Percentiles rank a stretch among this genome's conserved stretches.
Evolutionary conservation across 2,329 filamentous ascomycete species (phyloP).

Genomic region (Diatrype stigma): DNA sequence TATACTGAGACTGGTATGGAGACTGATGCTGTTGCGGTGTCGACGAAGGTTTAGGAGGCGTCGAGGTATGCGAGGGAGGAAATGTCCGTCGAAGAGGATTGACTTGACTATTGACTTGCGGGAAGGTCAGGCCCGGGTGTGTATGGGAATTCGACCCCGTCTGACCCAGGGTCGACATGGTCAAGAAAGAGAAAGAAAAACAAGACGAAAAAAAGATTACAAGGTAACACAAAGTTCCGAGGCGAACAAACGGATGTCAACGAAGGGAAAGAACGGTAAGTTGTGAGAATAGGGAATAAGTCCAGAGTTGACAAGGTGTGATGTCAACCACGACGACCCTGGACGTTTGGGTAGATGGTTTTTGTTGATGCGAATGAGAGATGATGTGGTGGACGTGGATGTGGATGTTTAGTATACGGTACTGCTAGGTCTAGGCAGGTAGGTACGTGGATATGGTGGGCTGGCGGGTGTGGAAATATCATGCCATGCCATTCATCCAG

Average conservation of each 20-base stretch:
- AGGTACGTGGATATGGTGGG: not conserved
- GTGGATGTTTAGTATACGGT: not conserved
- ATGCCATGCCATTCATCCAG: slow-evolving; percentile 24
- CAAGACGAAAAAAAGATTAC: slow-evolving; percentile 10
- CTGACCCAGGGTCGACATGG: slow-evolving; percentile 48
- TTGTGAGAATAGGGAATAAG: not conserved
- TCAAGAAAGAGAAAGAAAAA: slow-evolving; percentile 14
- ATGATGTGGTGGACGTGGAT: not conserved
- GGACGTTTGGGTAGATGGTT: slow-evolving; percentile 25
- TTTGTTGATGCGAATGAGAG: not conserved
- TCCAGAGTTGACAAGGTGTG: slow-evolving; percentile 16
- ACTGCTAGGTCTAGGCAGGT: not conserved
- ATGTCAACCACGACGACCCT: slow-evolving; percentile 24
- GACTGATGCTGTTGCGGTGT: slow-evolving; percentile 49
- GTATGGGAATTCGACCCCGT: slow-evolving; percentile 42
- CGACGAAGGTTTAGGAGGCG: slow-evolving; percentile 52
- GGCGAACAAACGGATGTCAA: slow-evolving; percentile 7
- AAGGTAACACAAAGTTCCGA: slow-evolving; percentile 7
- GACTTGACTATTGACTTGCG: slow-evolving; percentile 44
- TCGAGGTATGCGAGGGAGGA: slow-evolving; percentile 44
- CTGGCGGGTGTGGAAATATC: slow-evolving; percentile 29
- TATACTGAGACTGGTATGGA: slow-evolving; percentile 52
- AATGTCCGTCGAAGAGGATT: slow-evolving; percentile 44
- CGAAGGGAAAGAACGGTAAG: slow-evolving; percentile 18
- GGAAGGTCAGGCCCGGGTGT: slow-evolving; percentile 51